Percentiles rank a stretch among this genome's conserved stretches.
Conservation (phyloP, 179 eudicot species). For the Actinidia chinensis region DNA sequence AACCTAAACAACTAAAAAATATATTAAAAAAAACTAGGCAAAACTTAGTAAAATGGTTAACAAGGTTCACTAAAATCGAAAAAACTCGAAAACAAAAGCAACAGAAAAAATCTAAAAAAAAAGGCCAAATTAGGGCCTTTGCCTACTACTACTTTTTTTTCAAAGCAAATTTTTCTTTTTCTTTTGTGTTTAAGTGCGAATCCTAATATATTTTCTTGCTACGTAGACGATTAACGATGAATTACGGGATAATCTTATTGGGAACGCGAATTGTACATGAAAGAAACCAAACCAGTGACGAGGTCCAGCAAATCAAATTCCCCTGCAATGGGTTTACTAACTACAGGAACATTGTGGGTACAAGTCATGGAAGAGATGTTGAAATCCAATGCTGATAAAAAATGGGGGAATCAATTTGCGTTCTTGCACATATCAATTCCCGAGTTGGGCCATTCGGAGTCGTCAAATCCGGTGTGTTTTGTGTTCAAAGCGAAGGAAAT, state of each 20-base stretch:
- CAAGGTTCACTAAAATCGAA: too few relatives aligned
- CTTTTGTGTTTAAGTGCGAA: too few relatives aligned
- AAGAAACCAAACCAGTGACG: slow-evolving; percentile 32
- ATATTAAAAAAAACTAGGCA: too few relatives aligned
- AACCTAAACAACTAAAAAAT: too few relatives aligned
- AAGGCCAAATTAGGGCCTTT: too few relatives aligned
- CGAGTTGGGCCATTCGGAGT: slow-evolving; percentile 15
- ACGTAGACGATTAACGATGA: slow-evolving; percentile 67
- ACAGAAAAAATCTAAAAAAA: too few relatives aligned
- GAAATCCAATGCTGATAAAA: slow-evolving; percentile 29
- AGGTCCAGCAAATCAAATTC: slow-evolving; percentile 33
- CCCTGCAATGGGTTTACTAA: slow-evolving; percentile 77
- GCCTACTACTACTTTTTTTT: too few relatives aligned
- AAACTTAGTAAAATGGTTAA: too few relatives aligned
- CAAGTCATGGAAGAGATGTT: slow-evolving; percentile 69
- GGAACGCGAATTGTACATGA: slow-evolving; percentile 69
- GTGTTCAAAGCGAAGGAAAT: slow-evolving; percentile 43
- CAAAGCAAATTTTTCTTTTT: too few relatives aligned
- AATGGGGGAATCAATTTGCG: slow-evolving; percentile 88
- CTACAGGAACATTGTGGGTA: slow-evolving; percentile 52
- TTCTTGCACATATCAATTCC: slow-evolving; percentile 67
- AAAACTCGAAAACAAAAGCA: too few relatives aligned
- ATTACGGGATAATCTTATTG: slow-evolving; percentile 55
- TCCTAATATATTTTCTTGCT: not conserved
- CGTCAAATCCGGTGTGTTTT: slow-evolving; percentile 43